Percentiles rank a stretch among this genome's conserved stretches.
Conservation (phyloP, 129 eudicot species). For the Saussurea involucrata region DNA sequence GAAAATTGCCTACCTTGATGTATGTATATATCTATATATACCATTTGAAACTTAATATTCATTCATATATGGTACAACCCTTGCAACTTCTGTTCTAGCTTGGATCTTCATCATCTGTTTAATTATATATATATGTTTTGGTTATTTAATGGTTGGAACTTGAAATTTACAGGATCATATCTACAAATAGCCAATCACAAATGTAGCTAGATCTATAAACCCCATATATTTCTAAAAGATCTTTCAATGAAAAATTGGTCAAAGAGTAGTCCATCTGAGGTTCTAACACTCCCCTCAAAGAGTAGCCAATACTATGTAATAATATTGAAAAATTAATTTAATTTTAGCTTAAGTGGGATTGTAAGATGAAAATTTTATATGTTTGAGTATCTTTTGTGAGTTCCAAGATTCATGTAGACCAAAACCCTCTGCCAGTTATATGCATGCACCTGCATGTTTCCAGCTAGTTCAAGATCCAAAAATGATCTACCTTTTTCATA, state of each 20-base stretch:
- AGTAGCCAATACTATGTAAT: no score
- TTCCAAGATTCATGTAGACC: neutral
- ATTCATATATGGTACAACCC: neutral
- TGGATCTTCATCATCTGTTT: neutral
- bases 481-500: neutral
- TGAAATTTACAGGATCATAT: neutral
- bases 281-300: neutral
- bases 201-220: no score
- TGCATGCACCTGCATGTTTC: slow-evolving; percentile 1
- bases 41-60: slow-evolving; percentile 17
- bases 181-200: no score
- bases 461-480: neutral
- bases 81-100: slow-evolving; percentile 1
- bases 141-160: neutral
- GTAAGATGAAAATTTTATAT: neutral
- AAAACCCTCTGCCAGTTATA: neutral
- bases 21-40: slow-evolving; percentile 24
- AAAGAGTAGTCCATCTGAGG: neutral
- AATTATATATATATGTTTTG: no score
- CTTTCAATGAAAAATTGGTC: neutral
- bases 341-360: no score
- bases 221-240: no score
- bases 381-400: neutral
- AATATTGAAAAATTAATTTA: no score
- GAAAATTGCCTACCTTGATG: slow-evolving; percentile 18